Evolutionary conservation across 345 rosid species (phyloP).

Genomic region (Populus nigra): DNA sequence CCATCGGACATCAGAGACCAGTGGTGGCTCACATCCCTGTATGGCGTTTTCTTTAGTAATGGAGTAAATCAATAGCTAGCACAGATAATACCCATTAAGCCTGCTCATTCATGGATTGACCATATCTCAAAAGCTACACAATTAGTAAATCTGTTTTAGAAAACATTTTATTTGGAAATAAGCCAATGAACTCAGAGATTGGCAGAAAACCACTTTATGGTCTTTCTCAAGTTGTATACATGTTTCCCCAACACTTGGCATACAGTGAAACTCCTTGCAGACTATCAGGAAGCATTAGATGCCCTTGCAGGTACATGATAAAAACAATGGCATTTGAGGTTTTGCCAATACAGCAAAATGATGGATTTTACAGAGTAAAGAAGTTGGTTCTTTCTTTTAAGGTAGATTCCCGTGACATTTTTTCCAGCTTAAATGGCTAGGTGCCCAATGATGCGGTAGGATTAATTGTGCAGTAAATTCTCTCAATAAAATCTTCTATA

Average conservation of each 20-base stretch:
- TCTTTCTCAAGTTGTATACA: not conserved
- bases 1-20: too few species aligned
- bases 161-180: not conserved
- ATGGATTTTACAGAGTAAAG: not conserved
- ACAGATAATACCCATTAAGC: not conserved
- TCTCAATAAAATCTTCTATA: not conserved
- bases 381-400: not conserved
- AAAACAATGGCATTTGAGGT: not conserved
- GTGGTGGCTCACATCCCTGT: not conserved
- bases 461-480: not conserved
- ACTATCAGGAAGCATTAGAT: not conserved
- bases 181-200: not conserved
- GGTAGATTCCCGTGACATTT: not conserved
- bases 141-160: not conserved
- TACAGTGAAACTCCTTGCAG: not conserved
- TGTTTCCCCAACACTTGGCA: not conserved
- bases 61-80: not conserved
- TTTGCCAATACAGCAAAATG: not conserved
- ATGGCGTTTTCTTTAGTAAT: not conserved
- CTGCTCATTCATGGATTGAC: not conserved
- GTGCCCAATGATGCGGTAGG: not conserved
- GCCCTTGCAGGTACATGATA: not conserved
- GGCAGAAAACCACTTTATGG: not conserved
- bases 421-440: not conserved
- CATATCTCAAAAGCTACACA: not conserved